A percentile compares a stretch with the other conserved stretches of the same genome.
phyloP scores from a whole-genome alignment of 2,329 filamentous ascomycete genomes.

The Purpureocillium takamizusanense region DNA sequence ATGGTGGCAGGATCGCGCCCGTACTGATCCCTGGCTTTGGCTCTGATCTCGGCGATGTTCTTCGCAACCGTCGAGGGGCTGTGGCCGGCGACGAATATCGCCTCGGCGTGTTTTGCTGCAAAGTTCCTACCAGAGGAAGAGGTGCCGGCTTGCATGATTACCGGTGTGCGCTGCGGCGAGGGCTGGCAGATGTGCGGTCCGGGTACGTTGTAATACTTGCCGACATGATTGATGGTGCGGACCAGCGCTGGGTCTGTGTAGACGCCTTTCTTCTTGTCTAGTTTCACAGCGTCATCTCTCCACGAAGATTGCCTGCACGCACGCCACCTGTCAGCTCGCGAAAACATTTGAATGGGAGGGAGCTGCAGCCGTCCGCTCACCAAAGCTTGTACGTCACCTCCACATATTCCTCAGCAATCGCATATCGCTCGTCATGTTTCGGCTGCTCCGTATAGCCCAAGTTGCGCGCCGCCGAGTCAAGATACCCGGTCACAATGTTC shows the following conservation, averaged over 20 bases:
- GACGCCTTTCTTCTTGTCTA: conserved; percentile 41
- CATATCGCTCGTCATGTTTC: conserved; percentile 41
- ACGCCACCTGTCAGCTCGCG: too few species aligned
- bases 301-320: conserved; percentile 36
- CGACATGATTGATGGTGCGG: conserved; percentile 52
- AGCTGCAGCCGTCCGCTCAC: conserved; percentile 24
- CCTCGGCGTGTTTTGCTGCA: conserved; percentile 55
- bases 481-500: conserved; percentile 57
- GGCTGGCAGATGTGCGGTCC: conserved; percentile 54
- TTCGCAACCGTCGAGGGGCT: conserved; percentile 44
- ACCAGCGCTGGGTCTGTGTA: conserved; percentile 38
- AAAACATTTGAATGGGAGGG: too few species aligned
- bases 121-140: conserved; percentile 51
- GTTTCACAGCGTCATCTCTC: conserved; percentile 50
- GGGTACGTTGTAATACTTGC: conserved; percentile 49
- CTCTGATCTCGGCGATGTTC: conserved; percentile 47
- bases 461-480: conserved; percentile 58
- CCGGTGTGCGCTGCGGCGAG: conserved; percentile 52
- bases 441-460: conserved; percentile 48
- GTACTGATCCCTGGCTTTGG: conserved; percentile 34
- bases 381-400: conserved; percentile 52
- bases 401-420: conserved; percentile 50
- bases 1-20: conserved; percentile 45
- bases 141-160: conserved; percentile 56
- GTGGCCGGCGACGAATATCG: conserved; percentile 53